Evolutionary conservation across 495 filamentous ascomycete species (phyloP).

Genomic region (Penicillium pancosmium): DNA sequence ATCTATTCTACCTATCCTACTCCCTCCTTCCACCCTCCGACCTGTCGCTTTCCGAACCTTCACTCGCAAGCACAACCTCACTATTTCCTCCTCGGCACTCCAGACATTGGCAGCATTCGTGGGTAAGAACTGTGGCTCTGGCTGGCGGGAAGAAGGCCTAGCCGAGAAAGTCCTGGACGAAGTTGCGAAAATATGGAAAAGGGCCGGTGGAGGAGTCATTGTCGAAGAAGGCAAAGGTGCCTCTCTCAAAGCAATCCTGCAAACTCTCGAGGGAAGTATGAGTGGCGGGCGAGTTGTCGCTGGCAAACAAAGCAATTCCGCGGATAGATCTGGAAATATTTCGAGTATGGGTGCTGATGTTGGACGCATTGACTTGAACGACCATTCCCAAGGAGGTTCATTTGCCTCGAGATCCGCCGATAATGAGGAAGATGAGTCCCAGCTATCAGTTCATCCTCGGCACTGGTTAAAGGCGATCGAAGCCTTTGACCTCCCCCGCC

Average conservation of each 20-base stretch:
- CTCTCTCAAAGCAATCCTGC: slow-evolving; percentile 77
- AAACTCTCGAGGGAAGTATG: slow-evolving; percentile 81
- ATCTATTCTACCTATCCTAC: slow-evolving; percentile 82
- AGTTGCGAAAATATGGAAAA: slow-evolving; percentile 87
- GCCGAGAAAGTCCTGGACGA: slow-evolving; percentile 93
- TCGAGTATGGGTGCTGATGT: slow-evolving; percentile 16
- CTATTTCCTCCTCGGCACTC: slow-evolving; percentile 84
- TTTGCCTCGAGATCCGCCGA: slow-evolving; percentile 29
- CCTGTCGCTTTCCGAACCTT: slow-evolving; percentile 94
- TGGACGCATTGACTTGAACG: slow-evolving; percentile 17
- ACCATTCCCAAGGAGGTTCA: slow-evolving; percentile 21
- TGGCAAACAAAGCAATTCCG: slow-evolving; percentile 31
- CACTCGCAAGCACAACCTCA: slow-evolving; percentile 96
- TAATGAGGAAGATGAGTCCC: slow-evolving; percentile 64
- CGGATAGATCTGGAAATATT: not conserved
- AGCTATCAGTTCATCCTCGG: slow-evolving; percentile 61
- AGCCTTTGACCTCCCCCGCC: slow-evolving; percentile 84
- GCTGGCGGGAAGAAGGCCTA: slow-evolving; percentile 93
- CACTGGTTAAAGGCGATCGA: slow-evolving; percentile 77
- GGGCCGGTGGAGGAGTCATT: slow-evolving; percentile 77
- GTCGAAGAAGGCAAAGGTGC: slow-evolving; percentile 78
- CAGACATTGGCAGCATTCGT: slow-evolving; percentile 85
- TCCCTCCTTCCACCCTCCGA: slow-evolving; percentile 82
- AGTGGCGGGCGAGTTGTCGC: slow-evolving; percentile 68
- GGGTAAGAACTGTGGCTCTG: slow-evolving; percentile 88